Conservation (phyloP, 345 rosid species). For the Euclidium syriacum region DNA sequence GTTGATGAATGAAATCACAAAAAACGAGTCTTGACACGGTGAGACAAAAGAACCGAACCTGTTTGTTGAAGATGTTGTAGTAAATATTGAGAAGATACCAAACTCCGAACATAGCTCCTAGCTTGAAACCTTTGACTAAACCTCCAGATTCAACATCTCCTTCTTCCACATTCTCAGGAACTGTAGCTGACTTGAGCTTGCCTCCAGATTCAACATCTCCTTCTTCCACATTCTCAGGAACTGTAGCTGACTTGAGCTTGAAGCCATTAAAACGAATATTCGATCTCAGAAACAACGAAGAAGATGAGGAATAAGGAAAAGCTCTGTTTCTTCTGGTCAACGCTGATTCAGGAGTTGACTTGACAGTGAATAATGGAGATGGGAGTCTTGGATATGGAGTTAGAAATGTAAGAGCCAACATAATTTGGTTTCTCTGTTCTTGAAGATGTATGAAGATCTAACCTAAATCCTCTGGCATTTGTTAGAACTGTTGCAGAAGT, state of each 20-base stretch:
- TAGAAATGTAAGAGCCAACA: conserved; percentile 10
- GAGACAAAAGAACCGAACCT: conserved; percentile 34
- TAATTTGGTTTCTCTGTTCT: background rate
- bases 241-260: conserved; percentile 37
- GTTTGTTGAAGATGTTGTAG: conserved; percentile 77
- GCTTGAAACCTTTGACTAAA: conserved; percentile 25
- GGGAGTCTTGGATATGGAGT: conserved; percentile 20
- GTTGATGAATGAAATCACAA: background rate
- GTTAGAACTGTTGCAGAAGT: background rate
- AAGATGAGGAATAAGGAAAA: background rate
- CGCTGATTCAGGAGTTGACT: background rate
- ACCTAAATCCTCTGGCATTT: conserved; percentile 1
- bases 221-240: conserved; percentile 42
- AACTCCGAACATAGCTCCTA: conserved; percentile 54
- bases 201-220: no score
- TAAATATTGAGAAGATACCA: conserved; percentile 71
- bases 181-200: conserved; percentile 37
- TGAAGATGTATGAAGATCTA: background rate
- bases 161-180: conserved; percentile 40
- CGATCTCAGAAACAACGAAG: conserved; percentile 3
- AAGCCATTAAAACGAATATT: conserved; percentile 20
- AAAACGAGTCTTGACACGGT: background rate
- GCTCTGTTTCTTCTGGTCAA: conserved; percentile 8
- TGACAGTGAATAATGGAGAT: conserved; percentile 10
- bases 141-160: conserved; percentile 25